Base-by-base conservation (phyloP, 441 rosid species). In the Daphne laureola region DNA sequence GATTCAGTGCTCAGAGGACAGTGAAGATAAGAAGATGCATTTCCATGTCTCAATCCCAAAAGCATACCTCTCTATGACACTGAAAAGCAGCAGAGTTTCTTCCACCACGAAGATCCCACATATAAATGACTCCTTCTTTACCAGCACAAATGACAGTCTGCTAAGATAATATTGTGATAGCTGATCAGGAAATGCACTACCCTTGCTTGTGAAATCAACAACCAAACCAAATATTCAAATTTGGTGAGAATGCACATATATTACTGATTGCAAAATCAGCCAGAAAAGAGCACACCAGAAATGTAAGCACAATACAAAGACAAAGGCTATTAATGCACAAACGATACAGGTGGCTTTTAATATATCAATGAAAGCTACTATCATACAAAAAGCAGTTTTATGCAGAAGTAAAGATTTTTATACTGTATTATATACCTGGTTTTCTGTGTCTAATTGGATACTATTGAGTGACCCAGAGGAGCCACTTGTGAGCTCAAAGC, bases 41-140 rank as follows among this genome's bases (percentile, higher is more conserved):
- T 5, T 31, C 36, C 36, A 31, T 31, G 36, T 31, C 36, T 31
- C 9, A 31, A 31, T 31, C 36, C 36, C 36, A 5, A 31, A 31
- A 31, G 9, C 5, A 31, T 70, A 84, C 97, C 83, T 80, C 90
- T 66, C 75, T 80, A 61, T 73, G 76, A 73, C 73, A 73, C 64
- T 78, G 95, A 55, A 90, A 78, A 67, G 76, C 84, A 57, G 75
- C 59, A 68, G 93, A 68, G 55, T 64, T 63, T 51, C 81, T 79
- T 64, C 99, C 99, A 43, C 96, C 90, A 51, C 99, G 90, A 57
- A 93, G 80, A 78, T 93, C 97, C 97, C 97, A 93, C 54, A 79
- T 53, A 60, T 82, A 80, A 52, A 93, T 73, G 50, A 57, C 68
- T 64, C 97, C 99, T 58, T 68, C 61, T 73, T 75, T 74, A 59